Percentiles rank a stretch among this genome's conserved stretches.
These are phyloP conservation scores for Phyllostachys edulis DNA, from an alignment of 176 grass and related monocot genomes.

Conservation along the genomic window DNA sequence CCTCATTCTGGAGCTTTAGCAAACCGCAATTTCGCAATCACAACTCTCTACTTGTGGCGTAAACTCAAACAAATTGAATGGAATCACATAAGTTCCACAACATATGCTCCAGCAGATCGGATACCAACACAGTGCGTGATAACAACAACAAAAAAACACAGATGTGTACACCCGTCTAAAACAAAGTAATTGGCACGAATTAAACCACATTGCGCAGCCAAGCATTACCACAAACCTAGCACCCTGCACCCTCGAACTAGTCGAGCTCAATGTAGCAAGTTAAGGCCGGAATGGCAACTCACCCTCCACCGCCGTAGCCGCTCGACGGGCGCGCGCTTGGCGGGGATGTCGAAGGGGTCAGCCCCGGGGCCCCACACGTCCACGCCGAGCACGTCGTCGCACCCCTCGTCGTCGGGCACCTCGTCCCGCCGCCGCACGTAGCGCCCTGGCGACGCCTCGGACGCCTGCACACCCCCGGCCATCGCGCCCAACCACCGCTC, in stretches of 20 bases:
- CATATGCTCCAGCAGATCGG: neutral
- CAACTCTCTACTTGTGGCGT: neutral
- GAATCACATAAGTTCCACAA: neutral
- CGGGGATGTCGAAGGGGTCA: conserved; percentile 56
- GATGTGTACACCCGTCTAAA: neutral
- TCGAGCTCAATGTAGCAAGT: neutral
- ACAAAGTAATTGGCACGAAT: neutral
- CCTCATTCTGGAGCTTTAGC: neutral
- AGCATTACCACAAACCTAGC: neutral
- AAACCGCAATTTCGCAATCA: neutral
- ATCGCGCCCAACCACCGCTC: conserved; percentile 8
- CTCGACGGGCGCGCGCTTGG: conserved; percentile 53
- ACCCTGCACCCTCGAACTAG: neutral
- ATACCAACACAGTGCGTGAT: neutral
- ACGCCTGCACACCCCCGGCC: conserved; percentile 26
- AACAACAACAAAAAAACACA: neutral
- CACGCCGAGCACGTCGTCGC: conserved; percentile 40
- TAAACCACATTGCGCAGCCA: neutral
- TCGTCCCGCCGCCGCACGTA: conserved; percentile 43
- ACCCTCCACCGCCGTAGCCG: conserved; percentile 68
- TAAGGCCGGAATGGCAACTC: conserved; percentile 13
- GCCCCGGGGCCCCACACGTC: neutral
- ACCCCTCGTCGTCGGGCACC: conserved; percentile 18
- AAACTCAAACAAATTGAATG: neutral
- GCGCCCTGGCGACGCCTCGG: conserved; percentile 41